Evolutionary conservation across 1,284 basidiomycete species (phyloP).

Genomic region (Sporisorium iseilematis-ciliati): DNA sequence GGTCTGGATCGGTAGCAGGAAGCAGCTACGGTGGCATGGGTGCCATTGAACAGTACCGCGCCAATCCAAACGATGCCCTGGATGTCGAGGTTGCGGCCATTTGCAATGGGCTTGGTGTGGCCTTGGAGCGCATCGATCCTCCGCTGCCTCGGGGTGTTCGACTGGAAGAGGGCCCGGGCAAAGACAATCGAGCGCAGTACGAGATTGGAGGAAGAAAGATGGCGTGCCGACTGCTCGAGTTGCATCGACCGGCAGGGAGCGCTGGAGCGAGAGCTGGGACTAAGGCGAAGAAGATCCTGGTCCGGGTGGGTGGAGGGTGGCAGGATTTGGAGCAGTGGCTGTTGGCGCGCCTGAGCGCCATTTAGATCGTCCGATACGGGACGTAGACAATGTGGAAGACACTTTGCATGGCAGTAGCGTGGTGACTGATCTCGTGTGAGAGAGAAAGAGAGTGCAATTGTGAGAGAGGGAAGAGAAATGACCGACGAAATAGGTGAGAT

Average conservation of each 20-base stretch:
- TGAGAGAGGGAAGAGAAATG: neutral
- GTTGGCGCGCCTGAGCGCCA: constrained; percentile 42
- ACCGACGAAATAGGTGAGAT: neutral
- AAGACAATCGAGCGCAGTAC: constrained; percentile 85
- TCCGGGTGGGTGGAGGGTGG: constrained; percentile 75
- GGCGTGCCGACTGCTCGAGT: constrained; percentile 80
- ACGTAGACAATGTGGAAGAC: neutral
- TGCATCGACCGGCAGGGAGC: constrained; percentile 69
- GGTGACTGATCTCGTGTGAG: neutral
- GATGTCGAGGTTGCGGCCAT: constrained; percentile 82
- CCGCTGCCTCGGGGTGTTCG: constrained; percentile 75
- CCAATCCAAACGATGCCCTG: constrained; percentile 82
- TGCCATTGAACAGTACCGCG: constrained; percentile 74
- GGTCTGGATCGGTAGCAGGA: constrained; percentile 37
- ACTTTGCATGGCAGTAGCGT: neutral
- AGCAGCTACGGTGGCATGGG: constrained; percentile 41
- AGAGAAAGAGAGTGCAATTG: neutral
- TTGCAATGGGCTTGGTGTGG: constrained; percentile 79
- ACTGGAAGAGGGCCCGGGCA: constrained; percentile 75
- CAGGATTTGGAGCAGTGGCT: constrained; percentile 85
- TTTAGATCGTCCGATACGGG: neutral
- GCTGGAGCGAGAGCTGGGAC: constrained; percentile 52
- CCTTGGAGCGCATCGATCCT: constrained; percentile 83
- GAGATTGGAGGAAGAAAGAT: constrained; percentile 78
- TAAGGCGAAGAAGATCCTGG: constrained; percentile 63